A percentile compares a stretch with the other conserved stretches of the same genome.
These are phyloP conservation scores for Alisma plantagoaquatica DNA, from an alignment of 106 monocot species.

Conservation along the genomic window DNA sequence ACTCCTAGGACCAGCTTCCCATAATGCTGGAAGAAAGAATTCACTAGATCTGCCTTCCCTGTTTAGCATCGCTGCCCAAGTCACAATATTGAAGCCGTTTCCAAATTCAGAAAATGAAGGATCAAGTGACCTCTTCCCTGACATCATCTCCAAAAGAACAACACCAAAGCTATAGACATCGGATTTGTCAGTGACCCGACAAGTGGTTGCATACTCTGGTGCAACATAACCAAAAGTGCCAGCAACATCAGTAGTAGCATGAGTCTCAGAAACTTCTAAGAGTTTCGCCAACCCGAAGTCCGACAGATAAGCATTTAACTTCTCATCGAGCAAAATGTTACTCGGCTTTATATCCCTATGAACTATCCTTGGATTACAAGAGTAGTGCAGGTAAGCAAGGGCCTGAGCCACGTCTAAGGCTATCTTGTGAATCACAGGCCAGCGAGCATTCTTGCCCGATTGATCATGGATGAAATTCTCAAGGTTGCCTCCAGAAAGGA, in stretches of 20 bases:
- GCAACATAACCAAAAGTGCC: slow-evolving; percentile 71
- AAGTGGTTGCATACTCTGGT: slow-evolving; percentile 64
- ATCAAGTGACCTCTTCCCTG: slow-evolving; percentile 64
- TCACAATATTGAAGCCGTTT: slow-evolving; percentile 58
- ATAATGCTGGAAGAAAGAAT: slow-evolving; percentile 26
- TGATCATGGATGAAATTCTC: slow-evolving; percentile 51
- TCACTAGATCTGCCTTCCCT: slow-evolving; percentile 33
- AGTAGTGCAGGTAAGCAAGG: slow-evolving; percentile 48
- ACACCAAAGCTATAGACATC: slow-evolving; percentile 79
- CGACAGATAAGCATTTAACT: slow-evolving; percentile 55
- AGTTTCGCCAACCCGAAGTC: slow-evolving; percentile 71
- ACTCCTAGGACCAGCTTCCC: slow-evolving; percentile 33
- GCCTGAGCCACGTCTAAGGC: too few species aligned
- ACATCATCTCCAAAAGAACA: slow-evolving; percentile 62
- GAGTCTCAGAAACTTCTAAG: slow-evolving; percentile 50
- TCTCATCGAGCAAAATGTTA: slow-evolving; percentile 65
- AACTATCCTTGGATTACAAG: slow-evolving; percentile 51
- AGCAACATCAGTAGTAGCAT: slow-evolving; percentile 73
- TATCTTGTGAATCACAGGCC: too few species aligned
- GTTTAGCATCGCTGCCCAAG: slow-evolving; percentile 47
- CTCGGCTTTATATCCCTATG: slow-evolving; percentile 76
- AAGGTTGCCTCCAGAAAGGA: too few species aligned
- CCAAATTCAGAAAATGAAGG: slow-evolving; percentile 52
- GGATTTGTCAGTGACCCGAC: slow-evolving; percentile 58
- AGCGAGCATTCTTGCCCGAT: slow-evolving; percentile 14